A percentile compares a stretch with the other conserved stretches of the same genome.
phyloP scores from a whole-genome alignment of 345 rosid species.

The Hevea brasiliensis region DNA sequence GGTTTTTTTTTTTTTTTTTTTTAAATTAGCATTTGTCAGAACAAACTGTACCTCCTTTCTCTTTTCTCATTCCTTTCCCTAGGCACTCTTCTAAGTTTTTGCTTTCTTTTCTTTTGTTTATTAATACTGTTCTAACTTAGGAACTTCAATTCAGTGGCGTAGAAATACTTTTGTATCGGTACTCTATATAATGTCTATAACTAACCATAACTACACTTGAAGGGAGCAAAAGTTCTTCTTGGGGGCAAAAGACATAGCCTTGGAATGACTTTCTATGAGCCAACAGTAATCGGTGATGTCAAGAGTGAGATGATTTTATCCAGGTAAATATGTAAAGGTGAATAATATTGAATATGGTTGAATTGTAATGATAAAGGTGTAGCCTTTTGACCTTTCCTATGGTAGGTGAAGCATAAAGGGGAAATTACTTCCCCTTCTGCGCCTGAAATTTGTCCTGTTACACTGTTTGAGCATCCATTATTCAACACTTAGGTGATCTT shows the following conservation, averaged over 20 bases:
- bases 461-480: neutral
- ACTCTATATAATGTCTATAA: slow-evolving; percentile 6
- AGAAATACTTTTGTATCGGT: neutral
- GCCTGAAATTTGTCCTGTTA: neutral
- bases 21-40: neutral
- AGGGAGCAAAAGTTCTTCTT: slow-evolving; percentile 92
- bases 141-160: neutral
- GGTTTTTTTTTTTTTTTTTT: neutral
- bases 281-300: slow-evolving; percentile 76
- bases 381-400: neutral
- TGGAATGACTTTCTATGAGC: slow-evolving; percentile 94
- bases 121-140: neutral
- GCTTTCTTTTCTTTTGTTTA: neutral
- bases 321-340: slow-evolving; percentile 44
- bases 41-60: neutral
- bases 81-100: neutral
- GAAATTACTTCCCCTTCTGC: neutral
- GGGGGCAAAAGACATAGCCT: slow-evolving; percentile 94
- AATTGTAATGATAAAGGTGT: neutral
- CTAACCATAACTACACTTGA: slow-evolving; percentile 21
- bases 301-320: slow-evolving; percentile 65
- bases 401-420: neutral
- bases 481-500: too few relatives aligned
- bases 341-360: neutral
- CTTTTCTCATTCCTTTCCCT: neutral